Evolutionary conservation across 495 filamentous ascomycete species (phyloP).

Genomic region (Penicillium ochrochloron): DNA sequence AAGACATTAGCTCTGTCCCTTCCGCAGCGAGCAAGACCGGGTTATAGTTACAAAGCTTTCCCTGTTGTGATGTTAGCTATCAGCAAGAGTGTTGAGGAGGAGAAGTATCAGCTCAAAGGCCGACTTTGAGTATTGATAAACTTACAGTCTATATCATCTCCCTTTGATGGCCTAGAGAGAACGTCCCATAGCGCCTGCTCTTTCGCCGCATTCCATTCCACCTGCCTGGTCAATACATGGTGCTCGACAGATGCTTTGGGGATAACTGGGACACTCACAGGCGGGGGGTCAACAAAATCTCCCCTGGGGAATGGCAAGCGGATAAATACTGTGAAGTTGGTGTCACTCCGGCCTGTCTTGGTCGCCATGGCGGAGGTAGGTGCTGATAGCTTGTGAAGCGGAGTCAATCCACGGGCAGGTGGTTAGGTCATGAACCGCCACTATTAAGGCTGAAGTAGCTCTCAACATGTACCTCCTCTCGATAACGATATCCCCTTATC

Average conservation of each 20-base stretch:
- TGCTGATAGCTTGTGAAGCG: constrained; percentile 8
- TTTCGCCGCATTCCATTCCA: constrained; percentile 77
- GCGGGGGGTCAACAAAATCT: constrained; percentile 87
- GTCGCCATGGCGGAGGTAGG: constrained; percentile 20
- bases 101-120: not conserved
- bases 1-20: constrained; percentile 15
- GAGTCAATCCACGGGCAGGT: constrained; percentile 6
- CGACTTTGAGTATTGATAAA: not conserved
- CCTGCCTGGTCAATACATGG: constrained; percentile 43
- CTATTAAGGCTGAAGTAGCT: not conserved
- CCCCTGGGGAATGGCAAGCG: constrained; percentile 85
- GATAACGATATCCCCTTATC: not conserved
- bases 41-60: constrained; percentile 72
- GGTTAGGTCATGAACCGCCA: not conserved
- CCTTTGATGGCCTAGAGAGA: constrained; percentile 73
- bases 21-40: constrained; percentile 13
- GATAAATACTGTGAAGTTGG: constrained; percentile 76
- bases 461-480: not conserved
- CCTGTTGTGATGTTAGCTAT: constrained; percentile 54
- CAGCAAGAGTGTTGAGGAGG: no score
- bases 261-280: constrained; percentile 54
- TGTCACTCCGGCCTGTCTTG: constrained; percentile 26
- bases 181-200: constrained; percentile 90
- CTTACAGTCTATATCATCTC: constrained; percentile 83
- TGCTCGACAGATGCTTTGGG: not conserved